A percentile compares a stretch with the other conserved stretches of the same genome.
Conservation (phyloP, 345 rosid genomes). For the Trapa incisa region DNA sequence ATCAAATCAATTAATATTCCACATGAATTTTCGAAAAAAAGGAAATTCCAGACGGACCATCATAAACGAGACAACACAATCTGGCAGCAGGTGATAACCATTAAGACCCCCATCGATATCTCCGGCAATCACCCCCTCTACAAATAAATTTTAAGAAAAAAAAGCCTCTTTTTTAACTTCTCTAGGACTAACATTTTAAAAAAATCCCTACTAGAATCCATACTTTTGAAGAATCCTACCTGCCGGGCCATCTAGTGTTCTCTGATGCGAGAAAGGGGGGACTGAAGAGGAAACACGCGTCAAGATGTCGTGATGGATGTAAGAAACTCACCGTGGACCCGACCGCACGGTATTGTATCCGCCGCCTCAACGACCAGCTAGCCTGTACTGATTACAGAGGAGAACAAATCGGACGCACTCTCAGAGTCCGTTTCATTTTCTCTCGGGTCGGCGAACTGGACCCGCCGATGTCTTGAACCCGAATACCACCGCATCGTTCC, state of each 20-base stretch:
- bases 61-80: too few relatives aligned
- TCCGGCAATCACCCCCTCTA: too few relatives aligned
- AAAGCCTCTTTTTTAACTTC: too few relatives aligned
- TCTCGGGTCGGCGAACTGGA: slow-evolving; percentile 39
- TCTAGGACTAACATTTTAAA: not conserved
- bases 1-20: too few relatives aligned
- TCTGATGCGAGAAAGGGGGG: not conserved
- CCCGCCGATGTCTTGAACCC: slow-evolving; percentile 38
- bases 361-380: not conserved
- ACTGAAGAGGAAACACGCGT: not conserved
- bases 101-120: too few relatives aligned
- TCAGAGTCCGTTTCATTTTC: not conserved
- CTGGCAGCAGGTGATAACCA: too few relatives aligned
- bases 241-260: not conserved
- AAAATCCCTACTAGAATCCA: not conserved
- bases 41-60: too few relatives aligned
- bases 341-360: not conserved
- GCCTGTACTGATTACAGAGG: not conserved
- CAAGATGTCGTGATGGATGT: not conserved
- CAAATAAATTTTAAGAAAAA: too few relatives aligned
- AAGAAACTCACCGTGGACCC: not conserved
- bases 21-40: too few relatives aligned
- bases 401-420: not conserved
- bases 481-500: slow-evolving; percentile 24
- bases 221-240: not conserved